phyloP scores from a whole-genome alignment of 371 early-diverging fungal genomes.

The Basidiobolus heterosporus region DNA sequence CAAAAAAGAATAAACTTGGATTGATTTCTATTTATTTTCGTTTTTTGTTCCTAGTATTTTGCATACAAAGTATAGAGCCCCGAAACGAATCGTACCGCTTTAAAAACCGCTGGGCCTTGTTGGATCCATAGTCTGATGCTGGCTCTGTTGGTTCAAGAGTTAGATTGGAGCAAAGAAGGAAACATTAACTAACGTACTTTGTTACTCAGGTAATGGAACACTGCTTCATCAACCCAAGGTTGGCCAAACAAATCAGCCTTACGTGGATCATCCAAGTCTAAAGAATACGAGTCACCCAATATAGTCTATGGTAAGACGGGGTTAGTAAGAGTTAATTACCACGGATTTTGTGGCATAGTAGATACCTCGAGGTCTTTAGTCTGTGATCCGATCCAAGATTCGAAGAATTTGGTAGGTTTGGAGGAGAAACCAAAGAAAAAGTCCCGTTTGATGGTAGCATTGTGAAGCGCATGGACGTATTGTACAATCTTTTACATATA shows the following conservation, averaged over 20 bases:
- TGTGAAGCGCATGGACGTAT: conserved; percentile 65
- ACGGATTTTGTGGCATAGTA: too few relatives aligned
- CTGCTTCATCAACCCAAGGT: conserved; percentile 1
- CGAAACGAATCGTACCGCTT: too few relatives aligned
- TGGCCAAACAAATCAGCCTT: conserved; percentile 67
- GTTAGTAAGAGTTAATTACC: too few relatives aligned
- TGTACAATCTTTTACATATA: conserved; percentile 28
- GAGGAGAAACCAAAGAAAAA: conserved; percentile 76
- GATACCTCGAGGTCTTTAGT: conserved; percentile 71
- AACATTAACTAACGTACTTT: too few relatives aligned
- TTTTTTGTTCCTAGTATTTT: too few relatives aligned
- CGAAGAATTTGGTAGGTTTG: conserved; percentile 77
- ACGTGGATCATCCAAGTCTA: conserved; percentile 68
- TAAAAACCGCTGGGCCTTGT: too few relatives aligned
- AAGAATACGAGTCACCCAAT: conserved; percentile 57
- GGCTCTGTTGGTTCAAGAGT: too few relatives aligned
- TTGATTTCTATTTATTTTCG: too few relatives aligned
- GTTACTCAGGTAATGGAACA: neutral
- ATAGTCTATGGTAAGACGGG: conserved; percentile 14
- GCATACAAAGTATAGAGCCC: too few relatives aligned
- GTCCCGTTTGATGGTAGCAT: conserved; percentile 77
- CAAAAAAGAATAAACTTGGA: too few relatives aligned
- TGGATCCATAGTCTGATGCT: too few relatives aligned
- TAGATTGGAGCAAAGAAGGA: too few relatives aligned
- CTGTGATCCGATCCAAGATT: conserved; percentile 83